Base-by-base conservation (phyloP, 768 basidiomycete genomes). In the Lenzites betulinus region DNA sequence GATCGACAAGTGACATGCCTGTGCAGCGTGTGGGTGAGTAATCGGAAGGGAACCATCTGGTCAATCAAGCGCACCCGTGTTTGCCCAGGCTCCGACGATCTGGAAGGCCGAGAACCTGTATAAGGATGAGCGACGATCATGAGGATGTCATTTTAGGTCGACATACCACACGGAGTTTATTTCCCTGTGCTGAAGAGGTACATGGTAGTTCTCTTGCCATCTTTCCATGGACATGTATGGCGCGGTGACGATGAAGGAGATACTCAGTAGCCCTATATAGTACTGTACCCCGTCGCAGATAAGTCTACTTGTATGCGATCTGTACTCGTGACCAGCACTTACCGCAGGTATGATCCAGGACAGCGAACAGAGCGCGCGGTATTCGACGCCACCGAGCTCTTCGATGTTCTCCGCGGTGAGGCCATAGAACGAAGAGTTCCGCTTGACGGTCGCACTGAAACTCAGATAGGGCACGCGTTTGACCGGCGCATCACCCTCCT, bases 341-440 rank as follows among this genome's bases (percentile, higher is more conserved):
- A 95, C 93, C 44, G 75, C 68, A 4, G 83, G 80, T 35, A 95
- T 84, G 51, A 94, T 81, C 88, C 90, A 95, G 15, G 92, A 74
- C 46, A 96, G 71, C 2, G 86, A 83, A 47, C 86, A 87, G 64
- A 96, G 74, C 7, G 90, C 91, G 12, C 93, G 82, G 70, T 91
- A 98, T 71, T 98, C 95, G 11, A 95, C 87, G 13, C 95, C 94
- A 5, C 94, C 95, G 6, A 98, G 76, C 68, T 95, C 93, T 60
- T 95, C 92, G 68, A 90, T 76, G 64, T 97, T 88, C 44, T 92
- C 90, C 16, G 84, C 80, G 0, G 86, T 90, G 50, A 95, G 73
- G 66, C 74, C 78, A 23, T 80, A 79, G 65, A 91, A 90, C 1
- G 77, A 73, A 2, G 89, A 92, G 70, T 93, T 93, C 30, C 86